phyloP scores from a whole-genome alignment of 768 basidiomycete species.

The Amanita exitialis region DNA sequence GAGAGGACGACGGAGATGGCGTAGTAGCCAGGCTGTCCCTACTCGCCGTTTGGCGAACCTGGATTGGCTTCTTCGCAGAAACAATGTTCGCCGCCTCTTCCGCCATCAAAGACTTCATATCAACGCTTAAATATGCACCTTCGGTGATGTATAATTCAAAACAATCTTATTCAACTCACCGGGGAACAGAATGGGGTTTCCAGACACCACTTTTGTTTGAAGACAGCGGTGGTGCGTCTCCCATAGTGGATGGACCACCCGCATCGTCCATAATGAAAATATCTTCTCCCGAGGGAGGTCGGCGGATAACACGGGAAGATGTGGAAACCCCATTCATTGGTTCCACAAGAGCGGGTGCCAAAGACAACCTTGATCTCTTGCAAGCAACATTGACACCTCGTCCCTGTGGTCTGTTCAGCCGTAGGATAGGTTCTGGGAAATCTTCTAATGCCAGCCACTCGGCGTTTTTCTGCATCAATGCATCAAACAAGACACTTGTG shows the following conservation, averaged over 20 bases:
- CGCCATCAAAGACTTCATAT: constrained; percentile 82
- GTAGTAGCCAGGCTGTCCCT: background rate
- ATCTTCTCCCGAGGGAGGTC: constrained; percentile 43
- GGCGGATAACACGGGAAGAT: constrained; percentile 17
- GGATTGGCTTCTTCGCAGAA: background rate
- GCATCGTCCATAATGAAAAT: constrained; percentile 81
- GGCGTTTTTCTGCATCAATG: constrained; percentile 48
- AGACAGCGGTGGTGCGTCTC: background rate
- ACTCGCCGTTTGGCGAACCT: background rate
- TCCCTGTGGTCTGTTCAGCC: constrained; percentile 10
- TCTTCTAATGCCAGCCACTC: constrained; percentile 70
- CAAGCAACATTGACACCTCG: background rate
- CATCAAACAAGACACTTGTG: constrained; percentile 37
- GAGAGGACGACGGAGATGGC: background rate
- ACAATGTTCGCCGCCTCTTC: constrained; percentile 40
- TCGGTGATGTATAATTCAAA: constrained; percentile 4
- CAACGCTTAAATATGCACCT: constrained; percentile 38
- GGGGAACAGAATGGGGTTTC: constrained; percentile 39
- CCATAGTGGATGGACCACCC: constrained; percentile 22
- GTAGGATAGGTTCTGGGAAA: constrained; percentile 46
- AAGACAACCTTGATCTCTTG: constrained; percentile 10
- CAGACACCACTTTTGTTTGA: constrained; percentile 24
- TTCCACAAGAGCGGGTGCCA: constrained; percentile 12
- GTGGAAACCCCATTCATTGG: constrained; percentile 8
- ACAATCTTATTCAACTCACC: constrained; percentile 26